Evolutionary conservation across 768 basidiomycete genomes (phyloP).

Genomic region (Cystofilobasidium capitatum): DNA sequence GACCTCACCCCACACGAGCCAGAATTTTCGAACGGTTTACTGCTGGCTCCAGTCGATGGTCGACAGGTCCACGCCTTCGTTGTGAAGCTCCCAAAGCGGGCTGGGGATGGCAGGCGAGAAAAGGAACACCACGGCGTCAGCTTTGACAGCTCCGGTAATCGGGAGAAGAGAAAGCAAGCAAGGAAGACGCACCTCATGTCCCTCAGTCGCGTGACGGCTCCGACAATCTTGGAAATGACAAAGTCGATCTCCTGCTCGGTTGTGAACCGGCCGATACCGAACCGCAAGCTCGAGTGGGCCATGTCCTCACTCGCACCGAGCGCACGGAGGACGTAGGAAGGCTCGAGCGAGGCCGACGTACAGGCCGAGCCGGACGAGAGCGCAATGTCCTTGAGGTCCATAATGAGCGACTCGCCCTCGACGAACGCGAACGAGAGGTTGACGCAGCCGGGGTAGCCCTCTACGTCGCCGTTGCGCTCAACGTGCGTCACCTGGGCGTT

Average conservation of each 20-base stretch:
- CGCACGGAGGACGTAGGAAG: constrained; percentile 93
- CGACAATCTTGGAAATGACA: constrained; percentile 75
- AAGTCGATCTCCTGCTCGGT: constrained; percentile 95
- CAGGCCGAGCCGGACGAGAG: constrained; percentile 97
- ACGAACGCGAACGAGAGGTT: constrained; percentile 94
- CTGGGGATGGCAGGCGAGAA: constrained; percentile 36
- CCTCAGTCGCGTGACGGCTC: constrained; percentile 73
- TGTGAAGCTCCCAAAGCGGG: constrained; percentile 99
- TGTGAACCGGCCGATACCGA: constrained; percentile 95
- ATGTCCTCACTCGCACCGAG: constrained; percentile 88
- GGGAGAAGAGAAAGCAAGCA: constrained; percentile 10
- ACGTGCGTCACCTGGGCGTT: constrained; percentile 78
- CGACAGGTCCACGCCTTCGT: constrained; percentile 93
- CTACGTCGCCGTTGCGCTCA: constrained; percentile 81
- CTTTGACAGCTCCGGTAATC: too few relatives aligned
- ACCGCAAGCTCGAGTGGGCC: constrained; percentile 95
- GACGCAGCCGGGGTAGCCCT: constrained; percentile 91
- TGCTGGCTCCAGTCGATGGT: constrained; percentile 67
- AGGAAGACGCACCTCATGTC: constrained; percentile 60
- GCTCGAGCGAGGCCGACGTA: constrained; percentile 94
- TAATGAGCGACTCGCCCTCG: constrained; percentile 90
- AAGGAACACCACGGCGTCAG: too few relatives aligned
- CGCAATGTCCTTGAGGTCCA: constrained; percentile 98
- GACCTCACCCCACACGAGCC: too few relatives aligned
- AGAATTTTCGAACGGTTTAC: too few relatives aligned